Base-by-base conservation (phyloP, 176 grass and related monocot genomes). In the Triticum timopheevii region DNA sequence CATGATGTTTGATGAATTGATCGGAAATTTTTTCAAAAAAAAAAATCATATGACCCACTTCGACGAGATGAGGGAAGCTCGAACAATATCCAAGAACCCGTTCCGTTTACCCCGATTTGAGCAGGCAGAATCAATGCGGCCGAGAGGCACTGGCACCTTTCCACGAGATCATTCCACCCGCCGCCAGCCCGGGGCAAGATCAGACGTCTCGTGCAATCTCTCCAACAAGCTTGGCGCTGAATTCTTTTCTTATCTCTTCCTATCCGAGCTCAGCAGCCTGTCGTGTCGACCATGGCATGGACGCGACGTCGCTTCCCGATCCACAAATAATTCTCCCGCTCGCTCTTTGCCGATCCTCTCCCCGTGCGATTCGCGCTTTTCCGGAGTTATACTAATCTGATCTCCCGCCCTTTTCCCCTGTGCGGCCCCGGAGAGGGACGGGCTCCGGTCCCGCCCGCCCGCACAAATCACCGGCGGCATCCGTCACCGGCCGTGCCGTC, bases 251-350 rank as follows among this genome's bases (percentile, higher is more conserved):
- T 70, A 71, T 86, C 63, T 31, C 38, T 12, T 77, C 72, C 25
- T 10, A 25, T 8, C 78, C 31, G 47, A 31, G 39, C 67, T 34
- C 77, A 35, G 62, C 79, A 73, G 40, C 36, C 13, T 9, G 73
- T 58, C 24, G 68, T 85, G 84, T 83, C 84, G 88, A 90, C 73
- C 79, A 63, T n/a, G 71, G 83, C 79, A 52, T n/a, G 71, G 83
- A 35, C 12, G 66, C 54, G 65, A 22, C 75, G 28, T 15, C 25
- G 13, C 28, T 10, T 59, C 56, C 22, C 65, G 16, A 16, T 76
- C 72, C 10, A 4, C 69, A 16, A 89, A 59, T n/a, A 73, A 85
- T 85, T 81, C 83, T 1, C 75, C 3, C 22, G 15, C 36, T n/a
- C 36, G 28, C 72, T 49, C 42, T 75, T 30, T 47, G 35, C 31